Evolutionary conservation across 2,329 filamentous ascomycete species (phyloP), one percentile per base, ranked within the genome.

Genomic region (Proliferodiscus dingleyae): DNA sequence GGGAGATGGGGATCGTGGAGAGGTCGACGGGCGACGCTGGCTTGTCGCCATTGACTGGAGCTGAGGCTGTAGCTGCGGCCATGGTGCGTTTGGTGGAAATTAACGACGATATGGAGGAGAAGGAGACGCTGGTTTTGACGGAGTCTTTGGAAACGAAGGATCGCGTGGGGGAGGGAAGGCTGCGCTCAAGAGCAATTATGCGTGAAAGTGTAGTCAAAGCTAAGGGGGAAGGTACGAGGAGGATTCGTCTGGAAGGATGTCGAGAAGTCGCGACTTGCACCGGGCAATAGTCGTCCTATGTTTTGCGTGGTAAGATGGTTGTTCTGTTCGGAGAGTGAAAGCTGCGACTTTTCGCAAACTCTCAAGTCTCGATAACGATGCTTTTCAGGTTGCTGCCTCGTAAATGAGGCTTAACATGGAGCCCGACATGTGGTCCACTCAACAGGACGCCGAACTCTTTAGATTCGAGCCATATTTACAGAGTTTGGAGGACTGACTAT

Each of bases 1-100:
- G 80, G 41, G 79, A 81, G 65, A 85, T 77, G 57, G 81, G 81
- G 49, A 85, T 84, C 41, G 80, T 83, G 49, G 78, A 81, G 50
- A 84, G 72, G 57, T 85, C 81, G 65, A 84, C 81, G 15, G 57
- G 50, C 23, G n/a, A n/a, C n/a, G n/a, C n/a, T n/a, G n/a, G n/a
- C n/a, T n/a, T n/a, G n/a, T n/a, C n/a, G n/a, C n/a, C n/a, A n/a
- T n/a, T n/a, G n/a, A n/a, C n/a, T n/a, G n/a, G n/a, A n/a, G 53
- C 44, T 46, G 51, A 41, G 23, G 55, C 49, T 37, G 51, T 49
- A 34, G 53, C 55, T n/a, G 57, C 45, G 26, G 59, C 55, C 59
- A 62, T 63, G 39, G 46, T 51, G 29, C 16, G 13, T 54, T 46
- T 30, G 37, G 30, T 32, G 37, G 30, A 43, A 28, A 24, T 23